phyloP scores from a whole-genome alignment of 2,329 filamentous ascomycete genomes.

The Colletotrichum euphorbiae region DNA sequence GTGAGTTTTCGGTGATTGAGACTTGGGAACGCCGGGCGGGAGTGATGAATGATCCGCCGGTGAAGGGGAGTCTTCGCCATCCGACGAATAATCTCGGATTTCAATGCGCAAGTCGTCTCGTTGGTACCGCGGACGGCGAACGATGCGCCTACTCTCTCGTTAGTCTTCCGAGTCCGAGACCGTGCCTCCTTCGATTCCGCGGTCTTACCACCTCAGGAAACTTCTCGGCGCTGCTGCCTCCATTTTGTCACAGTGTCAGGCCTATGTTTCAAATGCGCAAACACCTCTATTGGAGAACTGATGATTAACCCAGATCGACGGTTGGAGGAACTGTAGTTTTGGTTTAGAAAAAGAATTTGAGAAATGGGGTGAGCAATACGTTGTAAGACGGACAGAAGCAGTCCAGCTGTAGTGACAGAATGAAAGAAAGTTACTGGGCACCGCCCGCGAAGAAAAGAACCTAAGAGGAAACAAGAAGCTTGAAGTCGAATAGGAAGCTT shows the following conservation, averaged over 20 bases:
- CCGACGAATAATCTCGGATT: slow-evolving; percentile 30
- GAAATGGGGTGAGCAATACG: slow-evolving; percentile 6
- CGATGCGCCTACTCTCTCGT: neutral
- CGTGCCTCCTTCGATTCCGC: neutral
- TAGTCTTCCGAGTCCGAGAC: neutral
- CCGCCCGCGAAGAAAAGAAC: slow-evolving; percentile 32
- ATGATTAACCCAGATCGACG: slow-evolving; percentile 4
- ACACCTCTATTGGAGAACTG: neutral
- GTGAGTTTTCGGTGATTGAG: slow-evolving; percentile 9
- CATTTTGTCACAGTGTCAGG: slow-evolving; percentile 1
- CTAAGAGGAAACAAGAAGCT: slow-evolving; percentile 3
- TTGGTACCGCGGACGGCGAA: slow-evolving; percentile 14
- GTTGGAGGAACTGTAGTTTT: neutral
- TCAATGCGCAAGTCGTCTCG: slow-evolving; percentile 25
- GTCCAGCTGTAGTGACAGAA: slow-evolving; percentile 32
- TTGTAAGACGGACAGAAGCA: slow-evolving; percentile 28
- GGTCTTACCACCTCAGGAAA: slow-evolving; percentile 30
- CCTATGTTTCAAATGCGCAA: neutral
- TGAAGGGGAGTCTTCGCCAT: slow-evolving; percentile 35
- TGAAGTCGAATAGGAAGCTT: slow-evolving; percentile 23
- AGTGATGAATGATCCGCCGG: slow-evolving; percentile 9
- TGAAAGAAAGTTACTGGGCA: slow-evolving; percentile 24
- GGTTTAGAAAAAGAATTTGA: neutral
- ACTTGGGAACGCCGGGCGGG: slow-evolving; percentile 7
- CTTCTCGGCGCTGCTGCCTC: neutral